Evolutionary conservation across 257 asterid genomes (phyloP).

Genomic region (Solanum phureja): DNA sequence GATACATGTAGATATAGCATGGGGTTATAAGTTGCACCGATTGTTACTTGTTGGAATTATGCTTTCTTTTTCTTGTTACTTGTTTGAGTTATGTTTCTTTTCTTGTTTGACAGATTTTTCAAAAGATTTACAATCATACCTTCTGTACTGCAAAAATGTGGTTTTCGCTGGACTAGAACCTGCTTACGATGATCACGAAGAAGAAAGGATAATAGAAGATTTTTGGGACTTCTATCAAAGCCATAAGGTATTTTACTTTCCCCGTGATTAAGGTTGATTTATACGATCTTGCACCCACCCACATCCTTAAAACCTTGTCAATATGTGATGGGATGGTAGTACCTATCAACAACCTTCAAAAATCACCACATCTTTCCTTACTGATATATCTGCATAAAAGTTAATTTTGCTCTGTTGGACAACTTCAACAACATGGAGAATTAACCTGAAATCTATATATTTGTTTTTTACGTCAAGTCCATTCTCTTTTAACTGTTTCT

Average conservation of each 20-base stretch:
- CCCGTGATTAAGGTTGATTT: background rate
- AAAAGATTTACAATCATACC: conserved; percentile 46
- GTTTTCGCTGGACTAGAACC: conserved; percentile 55
- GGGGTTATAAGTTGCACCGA: background rate
- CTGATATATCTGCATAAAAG: background rate
- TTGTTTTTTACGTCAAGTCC: background rate
- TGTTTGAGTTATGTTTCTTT: background rate
- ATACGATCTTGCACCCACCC: background rate
- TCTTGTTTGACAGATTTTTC: conserved; percentile 40
- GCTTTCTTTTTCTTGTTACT: background rate
- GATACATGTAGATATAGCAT: background rate
- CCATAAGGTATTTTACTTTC: conserved; percentile 32
- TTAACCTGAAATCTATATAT: background rate
- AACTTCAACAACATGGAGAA: background rate
- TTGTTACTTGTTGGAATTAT: background rate
- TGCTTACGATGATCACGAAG: conserved; percentile 38
- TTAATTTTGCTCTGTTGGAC: background rate
- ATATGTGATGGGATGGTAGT: background rate
- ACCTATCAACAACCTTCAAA: background rate
- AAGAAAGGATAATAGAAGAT: conserved; percentile 35
- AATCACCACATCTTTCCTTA: background rate
- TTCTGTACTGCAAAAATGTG: conserved; percentile 58
- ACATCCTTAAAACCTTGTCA: background rate
- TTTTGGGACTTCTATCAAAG: conserved; percentile 49
- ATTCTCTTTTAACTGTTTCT: background rate